These are phyloP conservation scores for Tephrocybe rancida DNA, from an alignment of 768 basidiomycete genomes.

Conservation along the genomic window DNA sequence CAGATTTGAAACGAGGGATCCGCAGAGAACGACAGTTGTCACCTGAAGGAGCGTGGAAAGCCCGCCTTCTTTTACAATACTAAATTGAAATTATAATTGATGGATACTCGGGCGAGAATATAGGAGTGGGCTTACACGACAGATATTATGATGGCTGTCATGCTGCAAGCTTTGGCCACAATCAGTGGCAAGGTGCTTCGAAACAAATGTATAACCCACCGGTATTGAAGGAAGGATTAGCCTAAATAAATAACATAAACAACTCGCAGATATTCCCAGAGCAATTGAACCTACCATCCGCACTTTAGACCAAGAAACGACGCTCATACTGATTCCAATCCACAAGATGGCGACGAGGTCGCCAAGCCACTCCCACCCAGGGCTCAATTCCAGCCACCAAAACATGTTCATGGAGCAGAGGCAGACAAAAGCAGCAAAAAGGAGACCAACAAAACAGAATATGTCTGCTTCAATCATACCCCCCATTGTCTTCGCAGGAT, in stretches of 20 bases:
- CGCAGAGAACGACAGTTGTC: slow-evolving; percentile 75
- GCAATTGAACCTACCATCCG: slow-evolving; percentile 60
- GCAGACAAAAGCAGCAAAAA: slow-evolving; percentile 75
- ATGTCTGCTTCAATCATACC: slow-evolving; percentile 91
- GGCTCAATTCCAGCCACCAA: slow-evolving; percentile 73
- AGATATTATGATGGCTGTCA: slow-evolving; percentile 83
- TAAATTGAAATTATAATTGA: slow-evolving; percentile 27
- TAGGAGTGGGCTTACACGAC: slow-evolving; percentile 59
- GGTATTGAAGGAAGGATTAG: slow-evolving; percentile 87
- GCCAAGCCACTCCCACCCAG: slow-evolving; percentile 74
- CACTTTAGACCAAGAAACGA: slow-evolving; percentile 88
- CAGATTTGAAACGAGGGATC: slow-evolving; percentile 76
- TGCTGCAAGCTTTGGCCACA: slow-evolving; percentile 65
- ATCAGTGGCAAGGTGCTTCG: neutral
- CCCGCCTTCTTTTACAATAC: slow-evolving; percentile 90
- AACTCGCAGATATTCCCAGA: neutral
- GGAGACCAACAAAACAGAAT: slow-evolving; percentile 70
- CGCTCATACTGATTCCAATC: slow-evolving; percentile 82
- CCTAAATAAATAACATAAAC: slow-evolving; percentile 26
- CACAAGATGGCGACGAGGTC: slow-evolving; percentile 76
- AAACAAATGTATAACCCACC: slow-evolving; percentile 39
- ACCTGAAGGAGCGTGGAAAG: slow-evolving; percentile 72
- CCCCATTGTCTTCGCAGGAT: slow-evolving; percentile 92
- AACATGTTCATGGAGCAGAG: slow-evolving; percentile 77
- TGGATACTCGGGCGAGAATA: neutral